Conservation (phyloP, 1,139 yeast species). For the Scheffersomyces segobiensis region DNA sequence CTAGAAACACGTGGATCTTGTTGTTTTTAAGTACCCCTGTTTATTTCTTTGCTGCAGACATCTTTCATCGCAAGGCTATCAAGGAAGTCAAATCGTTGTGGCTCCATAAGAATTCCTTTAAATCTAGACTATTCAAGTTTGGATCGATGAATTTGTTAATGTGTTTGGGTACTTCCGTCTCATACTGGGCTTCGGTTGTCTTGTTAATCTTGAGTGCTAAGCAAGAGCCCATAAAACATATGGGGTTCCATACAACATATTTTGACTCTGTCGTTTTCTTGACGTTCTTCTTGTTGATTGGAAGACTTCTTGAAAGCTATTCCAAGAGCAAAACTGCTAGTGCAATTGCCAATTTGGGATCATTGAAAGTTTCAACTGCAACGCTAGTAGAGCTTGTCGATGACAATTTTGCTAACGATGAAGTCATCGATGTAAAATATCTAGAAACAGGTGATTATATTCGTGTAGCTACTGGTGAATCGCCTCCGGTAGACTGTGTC, state of each 20-base stretch:
- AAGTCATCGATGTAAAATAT: slow-evolving; percentile 46
- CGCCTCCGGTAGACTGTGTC: slow-evolving; percentile 73
- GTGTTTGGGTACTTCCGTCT: slow-evolving; percentile 70
- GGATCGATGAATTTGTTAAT: slow-evolving; percentile 78
- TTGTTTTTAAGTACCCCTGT: slow-evolving; percentile 70
- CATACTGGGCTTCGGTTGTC: slow-evolving; percentile 69
- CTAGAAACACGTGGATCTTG: slow-evolving; percentile 66
- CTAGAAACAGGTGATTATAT: slow-evolving; percentile 67
- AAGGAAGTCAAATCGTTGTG: slow-evolving; percentile 59
- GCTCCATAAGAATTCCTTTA: slow-evolving; percentile 57
- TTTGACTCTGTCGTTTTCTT: slow-evolving; percentile 79
- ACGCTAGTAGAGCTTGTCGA: slow-evolving; percentile 40
- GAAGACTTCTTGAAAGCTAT: slow-evolving; percentile 64
- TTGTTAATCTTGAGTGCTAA: slow-evolving; percentile 52
- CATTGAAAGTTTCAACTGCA: slow-evolving; percentile 53
- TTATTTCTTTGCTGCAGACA: slow-evolving; percentile 72
- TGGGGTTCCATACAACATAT: slow-evolving; percentile 62
- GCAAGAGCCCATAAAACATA: slow-evolving; percentile 23
- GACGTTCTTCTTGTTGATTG: slow-evolving; percentile 68
- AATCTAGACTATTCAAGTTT: slow-evolving; percentile 59
- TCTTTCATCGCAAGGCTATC: slow-evolving; percentile 67
- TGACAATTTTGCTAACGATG: slow-evolving; percentile 29
- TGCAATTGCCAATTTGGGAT: slow-evolving; percentile 56
- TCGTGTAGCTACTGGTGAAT: slow-evolving; percentile 62
- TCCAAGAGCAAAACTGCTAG: slow-evolving; percentile 69